Evolutionary conservation across 345 rosid species (phyloP), one percentile per base, ranked within the genome.

Genomic region (Corymbia maculata): DNA sequence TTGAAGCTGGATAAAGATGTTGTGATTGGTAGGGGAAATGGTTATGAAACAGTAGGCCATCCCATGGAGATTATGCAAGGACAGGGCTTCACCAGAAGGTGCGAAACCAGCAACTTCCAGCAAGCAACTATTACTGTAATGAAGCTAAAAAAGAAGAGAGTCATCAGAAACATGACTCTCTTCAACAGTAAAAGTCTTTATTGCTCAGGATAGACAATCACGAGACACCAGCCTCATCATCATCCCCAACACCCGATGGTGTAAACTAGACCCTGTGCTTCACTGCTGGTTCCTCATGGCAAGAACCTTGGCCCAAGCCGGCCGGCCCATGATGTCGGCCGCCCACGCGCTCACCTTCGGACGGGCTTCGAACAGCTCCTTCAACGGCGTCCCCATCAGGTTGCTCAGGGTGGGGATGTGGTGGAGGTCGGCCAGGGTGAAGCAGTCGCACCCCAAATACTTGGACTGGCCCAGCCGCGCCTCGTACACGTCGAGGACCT

Each of bases 261-360:
- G 16, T 9, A 17, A 36, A 30, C 86, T 70, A 85, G 32, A 30
- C 28, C 68, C 51, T 86, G 53, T 4, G 32, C 49, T 51, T 36
- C 49, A 85, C 87, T 24, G 88, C 5, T 86, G 53, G 32, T 55
- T 86, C 53, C 44, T 87, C 93, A 94, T 51, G 30, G 93, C 95
- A 59, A 92, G 79, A 36, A 96, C 93, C 93, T 97, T 96, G 85
- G 89, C 64, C 94, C 93, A 93, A 59, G 94, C 88, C 0, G 92
- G 93, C 85, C 94, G 88, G 7, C 91, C 88, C 13, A 87, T 68
- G 90, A 92, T 90, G 85, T 90, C 92, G 21, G 92, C 90, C 2
- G 55, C 89, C 80, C 80, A 70, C 9, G 80, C 80, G 80, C 2
- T 70, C 4, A 92, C 91, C 30, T 89, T 90, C 47, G 93, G 93